Base-by-base conservation (phyloP, 805 yeast genomes). In the Naumovozyma baii region DNA sequence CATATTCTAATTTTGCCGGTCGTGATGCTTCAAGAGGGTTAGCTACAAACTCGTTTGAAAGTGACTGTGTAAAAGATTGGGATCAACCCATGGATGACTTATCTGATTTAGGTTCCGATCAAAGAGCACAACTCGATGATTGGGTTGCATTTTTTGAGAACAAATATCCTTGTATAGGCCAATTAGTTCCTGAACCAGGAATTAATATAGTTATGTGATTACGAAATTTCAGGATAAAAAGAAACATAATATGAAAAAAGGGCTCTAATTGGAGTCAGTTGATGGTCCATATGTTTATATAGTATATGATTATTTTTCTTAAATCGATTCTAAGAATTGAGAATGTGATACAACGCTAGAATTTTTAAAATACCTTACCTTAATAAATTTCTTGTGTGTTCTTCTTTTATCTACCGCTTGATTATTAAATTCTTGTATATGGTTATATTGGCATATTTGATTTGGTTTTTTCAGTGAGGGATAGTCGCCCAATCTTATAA, bases 1-100 rank as follows among this genome's bases (percentile, higher is more conserved):
- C 96, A 0, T 90, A 90, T 63, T 78, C 83, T 33, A 85, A 83
- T 55, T 90, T 90, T 69, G 96, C 96, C 0, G 97, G 97, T 1
- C 81, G 84, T 49, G 97, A 90, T 63, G 96, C 96, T 3, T 81
- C 94, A 1, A 70, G 97, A 48, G 97, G 96, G 0, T 71, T 90
- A 40, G 96, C 96, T 1, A 67, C 74, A 51, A 88, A 87, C 61
- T 83, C 94, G 14, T 90, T 88, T 62, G 96, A 87, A 37, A 48
- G 67, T 17, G 73, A 68, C 39, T 70, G 69, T 57, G 66, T 92
- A 19, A 81, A 78, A 30, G 73, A 80, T 8, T 66, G 84, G 55
- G 84, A 79, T 45, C 69, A 81, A 54, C 94, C 94, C 4, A 73
- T 92, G 43, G 98, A 92, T 54, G 64, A 66, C 4, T 68, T 92